Evolutionary conservation across 208 protist species (phyloP), one percentile per base, ranked within the genome.

Genomic region (Herpetomonas samuelpessoai): DNA sequence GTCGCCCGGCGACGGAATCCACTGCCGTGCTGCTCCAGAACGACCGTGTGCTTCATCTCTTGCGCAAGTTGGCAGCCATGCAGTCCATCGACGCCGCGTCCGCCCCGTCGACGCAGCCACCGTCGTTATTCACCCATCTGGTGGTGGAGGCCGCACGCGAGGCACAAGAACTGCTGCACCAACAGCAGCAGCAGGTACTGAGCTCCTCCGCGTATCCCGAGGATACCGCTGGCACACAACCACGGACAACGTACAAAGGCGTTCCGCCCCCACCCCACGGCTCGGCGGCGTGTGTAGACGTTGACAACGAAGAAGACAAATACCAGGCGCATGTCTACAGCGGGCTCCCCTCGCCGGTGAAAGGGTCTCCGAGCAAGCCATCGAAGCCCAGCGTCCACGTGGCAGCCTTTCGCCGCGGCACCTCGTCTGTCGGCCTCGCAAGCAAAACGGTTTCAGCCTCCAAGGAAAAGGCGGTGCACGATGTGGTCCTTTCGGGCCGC

Each of bases 61-160:
- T 88, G 1, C 1, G 10, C 0, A 45, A 56, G 4, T 59, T 91
- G 26, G 45, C 70, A 10, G 66, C 64, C 49, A 56, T 91, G 28
- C 46, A 70, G 16, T 41, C 62, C 2, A 62, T 74, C 18, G n/a
- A 12, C 30, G 26, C n/a, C 55, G 18, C 19, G 25, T 29, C 46
- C 18, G 9, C n/a, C 22, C 9, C 46, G 18, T 19, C 9, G 7
- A 19, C 46, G 9, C 19, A 51, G 46, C 46, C 19, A 41, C 35
- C 35, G 10, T 18, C 35, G 10, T 18, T 41, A 16, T 41, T 41
- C 35, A 41, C n/a, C n/a, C n/a, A n/a, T n/a, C n/a, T n/a, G n/a
- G n/a, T n/a, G n/a, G n/a, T n/a, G n/a, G n/a, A n/a, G n/a, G n/a
- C n/a, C n/a, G n/a, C n/a, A n/a, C n/a, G n/a, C n/a, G n/a, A n/a